These are phyloP conservation scores for Phytopythium litorale DNA, from an alignment of 352 stramenopile genomes.

Conservation along the genomic window DNA sequence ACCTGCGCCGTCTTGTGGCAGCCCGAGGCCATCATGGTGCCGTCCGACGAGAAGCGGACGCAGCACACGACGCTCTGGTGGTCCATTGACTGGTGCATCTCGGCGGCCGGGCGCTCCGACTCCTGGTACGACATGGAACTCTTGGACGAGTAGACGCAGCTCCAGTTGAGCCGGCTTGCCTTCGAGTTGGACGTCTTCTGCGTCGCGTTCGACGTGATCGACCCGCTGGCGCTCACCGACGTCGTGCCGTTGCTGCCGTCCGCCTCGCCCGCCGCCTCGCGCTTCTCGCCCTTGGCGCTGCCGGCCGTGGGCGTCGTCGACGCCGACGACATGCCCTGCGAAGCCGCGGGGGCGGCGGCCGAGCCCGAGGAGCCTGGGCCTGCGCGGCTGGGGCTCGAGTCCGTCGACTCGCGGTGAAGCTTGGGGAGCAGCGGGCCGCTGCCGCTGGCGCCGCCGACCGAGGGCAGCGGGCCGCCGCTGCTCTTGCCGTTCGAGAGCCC, in stretches of 20 bases:
- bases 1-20: constrained; percentile 87
- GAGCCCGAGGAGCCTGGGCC: neutral
- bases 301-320: constrained; percentile 16
- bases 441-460: constrained; percentile 22
- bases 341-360: constrained; percentile 13
- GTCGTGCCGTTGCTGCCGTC: constrained; percentile 17
- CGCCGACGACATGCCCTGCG: constrained; percentile 21
- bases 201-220: constrained; percentile 41
- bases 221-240: constrained; percentile 18
- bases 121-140: constrained; percentile 67
- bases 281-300: constrained; percentile 11
- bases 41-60: constrained; percentile 80
- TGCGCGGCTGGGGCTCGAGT: constrained; percentile 51
- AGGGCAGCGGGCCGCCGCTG: constrained; percentile 24
- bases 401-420: constrained; percentile 58
- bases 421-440: constrained; percentile 45
- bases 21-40: constrained; percentile 81
- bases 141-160: constrained; percentile 76
- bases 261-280: constrained; percentile 2
- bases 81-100: constrained; percentile 88
- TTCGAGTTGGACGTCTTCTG: constrained; percentile 80
- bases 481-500: constrained; percentile 71
- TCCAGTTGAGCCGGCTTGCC: constrained; percentile 83
- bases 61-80: constrained; percentile 88
- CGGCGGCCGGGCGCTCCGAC: constrained; percentile 70